Percentiles rank a stretch among this genome's conserved stretches.
phyloP scores from a whole-genome alignment of 129 eudicot species.

The Deinandra increscens region DNA sequence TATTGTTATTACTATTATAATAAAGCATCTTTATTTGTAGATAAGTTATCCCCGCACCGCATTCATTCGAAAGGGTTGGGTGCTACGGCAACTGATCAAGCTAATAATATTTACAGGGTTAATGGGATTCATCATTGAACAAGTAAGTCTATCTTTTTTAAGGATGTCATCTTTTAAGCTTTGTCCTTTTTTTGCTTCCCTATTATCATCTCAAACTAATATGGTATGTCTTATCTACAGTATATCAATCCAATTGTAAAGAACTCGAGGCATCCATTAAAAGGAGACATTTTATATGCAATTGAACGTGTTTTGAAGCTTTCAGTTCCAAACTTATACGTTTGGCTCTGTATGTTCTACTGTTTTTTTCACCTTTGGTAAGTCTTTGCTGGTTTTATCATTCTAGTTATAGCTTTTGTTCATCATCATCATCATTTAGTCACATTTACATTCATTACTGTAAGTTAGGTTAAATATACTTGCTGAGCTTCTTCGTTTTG shows the following conservation, averaged over 20 bases:
- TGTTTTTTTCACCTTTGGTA: conserved; percentile 96
- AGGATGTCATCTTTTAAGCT: neutral
- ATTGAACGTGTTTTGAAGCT: conserved; percentile 95
- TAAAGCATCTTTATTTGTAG: conserved; percentile 41
- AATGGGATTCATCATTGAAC: conserved; percentile 92
- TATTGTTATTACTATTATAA: neutral
- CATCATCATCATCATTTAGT: neutral
- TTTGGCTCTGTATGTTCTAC: conserved; percentile 97
- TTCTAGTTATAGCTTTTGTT: neutral
- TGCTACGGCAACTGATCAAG: conserved; percentile 80
- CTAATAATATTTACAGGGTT: conserved; percentile 87
- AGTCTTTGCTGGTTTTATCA: conserved; percentile 14
- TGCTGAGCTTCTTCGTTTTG: conserved; percentile 95
- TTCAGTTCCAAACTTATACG: conserved; percentile 94
- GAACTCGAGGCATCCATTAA: conserved; percentile 89
- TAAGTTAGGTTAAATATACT: conserved; percentile 79
- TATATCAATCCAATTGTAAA: conserved; percentile 90
- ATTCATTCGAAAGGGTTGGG: conserved; percentile 88
- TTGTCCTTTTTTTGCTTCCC: neutral
- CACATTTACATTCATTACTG: conserved; percentile 21
- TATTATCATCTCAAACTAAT: conserved; percentile 9
- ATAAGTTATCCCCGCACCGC: conserved; percentile 85
- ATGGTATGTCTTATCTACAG: conserved; percentile 38
- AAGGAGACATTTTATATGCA: conserved; percentile 84
- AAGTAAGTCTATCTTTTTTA: conserved; percentile 39